phyloP scores from a whole-genome alignment of 2,329 filamentous ascomycete genomes.

The Fusarium caatingaense region DNA sequence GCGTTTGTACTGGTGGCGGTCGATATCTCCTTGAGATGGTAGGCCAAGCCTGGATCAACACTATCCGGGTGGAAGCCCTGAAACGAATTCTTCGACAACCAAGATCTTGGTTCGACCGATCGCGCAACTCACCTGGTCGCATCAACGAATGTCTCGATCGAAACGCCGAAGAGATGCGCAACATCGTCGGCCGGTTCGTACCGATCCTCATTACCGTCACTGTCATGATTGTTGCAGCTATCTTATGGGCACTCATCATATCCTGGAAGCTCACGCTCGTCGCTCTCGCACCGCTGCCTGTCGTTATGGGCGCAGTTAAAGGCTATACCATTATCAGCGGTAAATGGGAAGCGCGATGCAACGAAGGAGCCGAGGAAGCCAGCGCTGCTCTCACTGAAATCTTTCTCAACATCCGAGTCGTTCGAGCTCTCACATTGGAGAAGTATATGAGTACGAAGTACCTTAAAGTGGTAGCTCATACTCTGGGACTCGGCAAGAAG shows the following conservation, averaged over 20 bases:
- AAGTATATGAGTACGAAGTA: conserved; percentile 76
- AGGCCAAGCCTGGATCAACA: conserved; percentile 82
- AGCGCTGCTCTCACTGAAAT: conserved; percentile 75
- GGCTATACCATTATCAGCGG: conserved; percentile 73
- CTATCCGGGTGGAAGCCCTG: conserved; percentile 75
- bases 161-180: conserved; percentile 88
- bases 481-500: conserved; percentile 71
- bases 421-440: conserved; percentile 81
- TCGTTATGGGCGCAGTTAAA: conserved; percentile 74
- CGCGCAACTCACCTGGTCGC: conserved; percentile 70
- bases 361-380: conserved; percentile 69
- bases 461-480: conserved; percentile 58
- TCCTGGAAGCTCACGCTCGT: conserved; percentile 87
- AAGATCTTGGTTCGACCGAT: conserved; percentile 79
- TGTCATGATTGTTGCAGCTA: conserved; percentile 74
- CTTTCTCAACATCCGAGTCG: conserved; percentile 81
- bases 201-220: conserved; percentile 74
- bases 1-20: conserved; percentile 70
- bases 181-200: conserved; percentile 81
- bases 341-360: conserved; percentile 78
- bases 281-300: conserved; percentile 73
- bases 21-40: conserved; percentile 78
- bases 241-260: conserved; percentile 78
- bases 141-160: conserved; percentile 81
- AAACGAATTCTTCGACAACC: conserved; percentile 79